phyloP scores from a whole-genome alignment of 2,329 filamentous ascomycete species.

The Epichloe amarillans region DNA sequence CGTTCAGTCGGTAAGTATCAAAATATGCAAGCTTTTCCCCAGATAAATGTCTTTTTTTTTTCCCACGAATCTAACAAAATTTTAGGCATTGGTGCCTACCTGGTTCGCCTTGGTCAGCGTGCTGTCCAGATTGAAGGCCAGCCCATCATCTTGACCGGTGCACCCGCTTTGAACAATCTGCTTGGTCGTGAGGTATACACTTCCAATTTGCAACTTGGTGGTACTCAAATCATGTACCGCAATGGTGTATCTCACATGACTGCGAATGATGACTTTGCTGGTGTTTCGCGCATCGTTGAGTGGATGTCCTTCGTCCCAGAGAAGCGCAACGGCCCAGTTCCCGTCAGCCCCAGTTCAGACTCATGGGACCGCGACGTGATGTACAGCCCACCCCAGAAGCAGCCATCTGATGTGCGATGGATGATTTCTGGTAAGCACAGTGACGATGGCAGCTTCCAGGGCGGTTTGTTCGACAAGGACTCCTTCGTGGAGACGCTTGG shows the following conservation, averaged over 20 bases:
- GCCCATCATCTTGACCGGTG: constrained; percentile 96
- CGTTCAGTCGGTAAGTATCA: constrained; percentile 69
- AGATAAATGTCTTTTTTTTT: neutral
- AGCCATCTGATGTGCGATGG: constrained; percentile 85
- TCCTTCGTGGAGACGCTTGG: constrained; percentile 95
- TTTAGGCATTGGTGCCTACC: constrained; percentile 85
- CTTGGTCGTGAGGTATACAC: constrained; percentile 97
- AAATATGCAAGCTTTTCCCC: neutral
- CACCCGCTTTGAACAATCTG: constrained; percentile 93
- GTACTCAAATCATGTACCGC: constrained; percentile 99
- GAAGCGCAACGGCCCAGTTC: constrained; percentile 83
- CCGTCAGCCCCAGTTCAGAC: constrained; percentile 77
- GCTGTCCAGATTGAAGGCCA: constrained; percentile 98
- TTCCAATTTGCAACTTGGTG: constrained; percentile 96
- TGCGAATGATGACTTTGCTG: constrained; percentile 91
- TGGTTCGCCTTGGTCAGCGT: constrained; percentile 94
- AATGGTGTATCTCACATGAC: constrained; percentile 99
- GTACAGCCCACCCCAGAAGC: constrained; percentile 70
- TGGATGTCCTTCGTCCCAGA: constrained; percentile 98
- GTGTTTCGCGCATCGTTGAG: constrained; percentile 93
- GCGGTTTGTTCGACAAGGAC: constrained; percentile 89
- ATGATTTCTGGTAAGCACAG: constrained; percentile 81
- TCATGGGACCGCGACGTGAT: constrained; percentile 85
- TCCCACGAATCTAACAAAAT: neutral
- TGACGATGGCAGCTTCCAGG: constrained; percentile 55